Base-by-base conservation (phyloP, 2,329 filamentous ascomycete genomes). In the Pezicula carpinea region DNA sequence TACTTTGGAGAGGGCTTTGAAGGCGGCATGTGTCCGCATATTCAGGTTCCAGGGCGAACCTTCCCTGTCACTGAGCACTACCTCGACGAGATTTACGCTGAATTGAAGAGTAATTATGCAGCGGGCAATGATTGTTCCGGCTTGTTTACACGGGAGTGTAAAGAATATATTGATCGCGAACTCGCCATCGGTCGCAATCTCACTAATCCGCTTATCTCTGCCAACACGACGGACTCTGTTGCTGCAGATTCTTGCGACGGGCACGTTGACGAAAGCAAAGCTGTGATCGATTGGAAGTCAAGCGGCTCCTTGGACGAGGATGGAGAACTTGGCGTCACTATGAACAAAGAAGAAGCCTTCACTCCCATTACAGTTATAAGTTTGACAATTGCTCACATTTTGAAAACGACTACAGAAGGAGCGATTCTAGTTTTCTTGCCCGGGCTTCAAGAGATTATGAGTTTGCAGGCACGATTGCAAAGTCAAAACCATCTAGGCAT, bases 391-490 rank as follows among this genome's bases (percentile, higher is more conserved):
- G 82, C 85, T 44, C 76, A 97, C 34, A 82, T 97, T 32, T 79
- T 83, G 5, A 81, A 87, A 50, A 87, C 88, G 0, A 86, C 95
- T 11, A 78, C 78, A 52, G 77, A 81, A 33, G 93, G 93, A 1
- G 91, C 89, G 0, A 95, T 97, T 43, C 70, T 99, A 15, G 88
- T 96, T 34, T 97, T 99, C 70, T 70, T 99, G 6, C 91, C 93
- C 1, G 93, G 92, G 55, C 87, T 89, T 1, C 80, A 87, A 55
- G 91, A 96, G 66, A 97, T 97, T 59, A 87, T 87, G 53, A 79
- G 85, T 18, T 85, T 87, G 2, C 77, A 91, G 49, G 78, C 77
- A 45, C 74, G 80, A 33, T 71, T 96, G 15, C 77, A 74, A 36
- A 80, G 95, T 57, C 83, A 89, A 1, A 74, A 96, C 2, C 89